Evolutionary conservation across 371 early-diverging fungal genomes (phyloP), one percentile per base, ranked within the genome.

Genomic region (Umbelopsis sp.): DNA sequence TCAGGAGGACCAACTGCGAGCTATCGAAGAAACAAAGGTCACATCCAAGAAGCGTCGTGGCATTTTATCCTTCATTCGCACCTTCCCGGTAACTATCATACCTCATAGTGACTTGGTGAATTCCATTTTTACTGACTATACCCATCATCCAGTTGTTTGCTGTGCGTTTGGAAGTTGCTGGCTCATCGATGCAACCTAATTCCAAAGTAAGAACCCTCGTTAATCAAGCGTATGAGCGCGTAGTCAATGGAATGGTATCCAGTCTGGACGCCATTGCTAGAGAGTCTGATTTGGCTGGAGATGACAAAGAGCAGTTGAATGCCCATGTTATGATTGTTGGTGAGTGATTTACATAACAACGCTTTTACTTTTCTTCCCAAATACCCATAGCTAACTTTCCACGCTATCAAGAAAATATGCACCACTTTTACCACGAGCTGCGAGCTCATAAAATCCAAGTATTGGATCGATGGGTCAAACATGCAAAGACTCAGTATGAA

Each of bases 221-320:
- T 2, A 88, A 91, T 50, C 80, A 85, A 45, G 92, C 94, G 0
- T 97, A 96, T 72, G 94, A 93, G 37, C 86, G 86, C 22, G 85
- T 97, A 37, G 92, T 95, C 51, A 87, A 91, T 14, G 80, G 85
- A 63, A 96, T 98, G 81, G 94, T 98, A 72, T 94, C 93, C 44
- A 92, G 93, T 45, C 82, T 97, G n/a, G 94, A 96, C 46, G 89
- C 89, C 0, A 87, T 94, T 68, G 95, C 94, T 8, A 87, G 88
- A 65, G 92, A 91, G 66, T 84, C 88, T 4, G 92, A 92, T 72
- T 82, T 87, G 46, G 85, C 80, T 9, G 89, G 86, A 16, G 97
- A 97, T 63, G 96, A 96, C 65, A 97, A 97, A 77, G 99, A 98
- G 63, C 93, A 93, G 68, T 76, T 97, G 63, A 96, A 96, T 75